Evolutionary conservation across 192 early-diverging fungal genomes (phyloP).

Genomic region (Rhizophagus prolifer): DNA sequence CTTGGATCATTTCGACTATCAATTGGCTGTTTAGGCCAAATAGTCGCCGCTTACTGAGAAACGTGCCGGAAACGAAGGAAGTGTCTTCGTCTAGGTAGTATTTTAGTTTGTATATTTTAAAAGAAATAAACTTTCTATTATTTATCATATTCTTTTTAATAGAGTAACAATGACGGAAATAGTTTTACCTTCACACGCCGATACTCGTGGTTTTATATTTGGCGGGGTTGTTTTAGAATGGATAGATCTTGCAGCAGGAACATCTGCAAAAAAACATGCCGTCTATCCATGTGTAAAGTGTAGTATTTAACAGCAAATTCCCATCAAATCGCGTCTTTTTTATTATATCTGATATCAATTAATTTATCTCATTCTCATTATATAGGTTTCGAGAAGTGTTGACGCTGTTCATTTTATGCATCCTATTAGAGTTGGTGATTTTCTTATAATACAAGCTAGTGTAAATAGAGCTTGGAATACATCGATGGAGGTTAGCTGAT

Average conservation of each 20-base stretch:
- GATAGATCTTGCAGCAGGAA: constrained; percentile 68
- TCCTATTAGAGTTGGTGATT: constrained; percentile 61
- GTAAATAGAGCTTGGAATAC: constrained; percentile 71
- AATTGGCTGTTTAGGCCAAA: neutral
- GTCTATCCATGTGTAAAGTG: constrained; percentile 50
- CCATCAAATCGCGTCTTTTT: neutral
- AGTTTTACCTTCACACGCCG: constrained; percentile 48
- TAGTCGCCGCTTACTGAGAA: neutral
- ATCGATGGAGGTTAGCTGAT: constrained; percentile 56
- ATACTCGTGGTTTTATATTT: constrained; percentile 50
- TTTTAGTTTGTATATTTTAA: too few relatives aligned
- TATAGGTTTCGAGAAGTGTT: constrained; percentile 64
- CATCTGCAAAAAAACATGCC: constrained; percentile 63
- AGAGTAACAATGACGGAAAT: constrained; percentile 63
- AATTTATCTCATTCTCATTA: neutral
- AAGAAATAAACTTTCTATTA: neutral
- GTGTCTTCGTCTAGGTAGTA: neutral
- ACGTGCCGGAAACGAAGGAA: neutral
- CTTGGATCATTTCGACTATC: neutral
- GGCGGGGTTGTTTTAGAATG: constrained; percentile 60
- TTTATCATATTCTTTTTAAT: too few relatives aligned
- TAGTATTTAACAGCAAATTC: neutral
- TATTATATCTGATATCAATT: neutral
- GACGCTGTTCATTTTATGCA: constrained; percentile 69
- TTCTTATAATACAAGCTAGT: constrained; percentile 60